Percentiles rank a stretch among this genome's conserved stretches.
Conservation (phyloP, 176 grass and related monocot species). For the Musa itinerans region DNA sequence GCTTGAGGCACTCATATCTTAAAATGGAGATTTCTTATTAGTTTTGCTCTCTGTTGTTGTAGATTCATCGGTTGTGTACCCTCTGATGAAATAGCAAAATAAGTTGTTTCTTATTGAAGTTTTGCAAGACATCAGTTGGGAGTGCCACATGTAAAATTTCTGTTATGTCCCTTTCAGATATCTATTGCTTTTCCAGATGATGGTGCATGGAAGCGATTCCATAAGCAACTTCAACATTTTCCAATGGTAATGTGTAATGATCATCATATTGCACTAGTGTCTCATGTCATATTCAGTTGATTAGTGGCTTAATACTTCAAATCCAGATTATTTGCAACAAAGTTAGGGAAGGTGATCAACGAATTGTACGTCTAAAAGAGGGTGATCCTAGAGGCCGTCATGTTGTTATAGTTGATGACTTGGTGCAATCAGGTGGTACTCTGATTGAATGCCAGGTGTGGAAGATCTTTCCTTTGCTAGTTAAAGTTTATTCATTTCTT, state of each 20-base stretch:
- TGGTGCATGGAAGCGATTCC: constrained; percentile 94
- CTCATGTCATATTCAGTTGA: neutral
- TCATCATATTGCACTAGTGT: constrained; percentile 4
- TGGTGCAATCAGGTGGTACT: constrained; percentile 88
- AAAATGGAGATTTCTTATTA: neutral
- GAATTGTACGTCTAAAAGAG: constrained; percentile 70
- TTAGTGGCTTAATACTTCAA: neutral
- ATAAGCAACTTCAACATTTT: constrained; percentile 65
- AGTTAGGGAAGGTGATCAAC: constrained; percentile 75
- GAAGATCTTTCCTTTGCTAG: neutral
- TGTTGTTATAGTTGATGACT: constrained; percentile 95
- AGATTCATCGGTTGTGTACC: neutral
- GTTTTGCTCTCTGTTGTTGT: neutral
- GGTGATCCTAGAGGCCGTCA: constrained; percentile 63
- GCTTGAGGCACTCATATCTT: neutral
- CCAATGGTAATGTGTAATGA: constrained; percentile 46
- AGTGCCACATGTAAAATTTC: neutral
- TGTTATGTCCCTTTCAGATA: constrained; percentile 37
- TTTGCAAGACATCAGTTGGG: neutral
- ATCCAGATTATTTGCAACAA: constrained; percentile 70
- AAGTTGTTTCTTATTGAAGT: neutral
- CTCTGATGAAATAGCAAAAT: neutral
- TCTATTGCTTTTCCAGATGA: constrained; percentile 95
- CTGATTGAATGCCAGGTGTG: constrained; percentile 85
- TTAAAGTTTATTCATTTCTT: neutral